phyloP scores from a whole-genome alignment of 768 basidiomycete genomes.

The Galerina marginata region DNA sequence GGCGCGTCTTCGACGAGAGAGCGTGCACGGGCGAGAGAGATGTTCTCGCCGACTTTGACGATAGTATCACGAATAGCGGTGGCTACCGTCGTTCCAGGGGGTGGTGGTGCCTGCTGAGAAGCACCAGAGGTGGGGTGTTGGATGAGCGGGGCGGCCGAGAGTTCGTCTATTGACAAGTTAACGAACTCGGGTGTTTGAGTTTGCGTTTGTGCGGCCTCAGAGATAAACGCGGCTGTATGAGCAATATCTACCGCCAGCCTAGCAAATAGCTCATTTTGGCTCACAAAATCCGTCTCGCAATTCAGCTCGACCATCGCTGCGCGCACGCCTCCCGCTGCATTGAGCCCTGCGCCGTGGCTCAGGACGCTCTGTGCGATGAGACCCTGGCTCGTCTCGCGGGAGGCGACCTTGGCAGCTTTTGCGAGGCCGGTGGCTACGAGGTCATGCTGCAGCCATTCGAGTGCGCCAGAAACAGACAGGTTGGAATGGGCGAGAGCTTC shows the following conservation, averaged over 20 bases:
- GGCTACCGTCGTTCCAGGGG: conserved; percentile 48
- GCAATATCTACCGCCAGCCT: conserved; percentile 80
- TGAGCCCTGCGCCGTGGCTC: conserved; percentile 58
- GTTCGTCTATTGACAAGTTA: conserved; percentile 53
- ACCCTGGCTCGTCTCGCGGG: conserved; percentile 78
- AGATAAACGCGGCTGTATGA: conserved; percentile 79
- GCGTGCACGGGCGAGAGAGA: conserved; percentile 67
- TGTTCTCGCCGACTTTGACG: conserved; percentile 81
- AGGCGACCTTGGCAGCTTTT: conserved; percentile 84
- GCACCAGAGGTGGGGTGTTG: conserved; percentile 37
- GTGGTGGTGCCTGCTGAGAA: conserved; percentile 31
- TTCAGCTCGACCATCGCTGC: conserved; percentile 92
- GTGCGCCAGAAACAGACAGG: conserved; percentile 75
- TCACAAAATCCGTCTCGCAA: conserved; percentile 98
- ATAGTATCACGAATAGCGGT: conserved; percentile 72
- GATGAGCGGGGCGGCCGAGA: conserved; percentile 72
- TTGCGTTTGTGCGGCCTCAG: conserved; percentile 39
- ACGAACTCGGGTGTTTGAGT: conserved; percentile 41
- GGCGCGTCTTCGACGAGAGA: conserved; percentile 46
- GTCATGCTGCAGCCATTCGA: conserved; percentile 84
- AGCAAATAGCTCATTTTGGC: conserved; percentile 81
- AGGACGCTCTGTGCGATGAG: conserved; percentile 79
- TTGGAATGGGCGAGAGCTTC: conserved; percentile 80
- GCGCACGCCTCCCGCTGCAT: conserved; percentile 55
- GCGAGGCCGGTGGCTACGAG: conserved; percentile 70